Conservation (phyloP, 352 stramenopile genomes). For the Phytophthora aleatoria region DNA sequence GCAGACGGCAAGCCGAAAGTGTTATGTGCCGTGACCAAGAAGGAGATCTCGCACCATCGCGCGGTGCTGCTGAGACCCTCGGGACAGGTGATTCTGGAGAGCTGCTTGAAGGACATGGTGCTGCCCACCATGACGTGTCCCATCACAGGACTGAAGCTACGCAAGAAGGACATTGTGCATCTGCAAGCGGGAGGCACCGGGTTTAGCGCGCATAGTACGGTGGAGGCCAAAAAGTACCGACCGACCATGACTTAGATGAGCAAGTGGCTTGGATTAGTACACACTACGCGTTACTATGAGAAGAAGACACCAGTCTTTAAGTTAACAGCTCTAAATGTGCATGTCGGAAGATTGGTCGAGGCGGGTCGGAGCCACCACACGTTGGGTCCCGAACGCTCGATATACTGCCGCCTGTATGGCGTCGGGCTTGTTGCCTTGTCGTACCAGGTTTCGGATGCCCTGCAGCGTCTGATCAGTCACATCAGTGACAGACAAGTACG, state of each 20-base stretch:
- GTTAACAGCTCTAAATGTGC: constrained; percentile 26
- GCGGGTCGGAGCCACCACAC: constrained; percentile 36
- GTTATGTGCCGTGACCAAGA: constrained; percentile 82
- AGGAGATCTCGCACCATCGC: constrained; percentile 79
- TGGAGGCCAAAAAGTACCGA: constrained; percentile 89
- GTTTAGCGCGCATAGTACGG: constrained; percentile 85
- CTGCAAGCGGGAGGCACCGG: constrained; percentile 76
- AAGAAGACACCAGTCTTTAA: neutral
- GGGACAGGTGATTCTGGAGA: constrained; percentile 80
- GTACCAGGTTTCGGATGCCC: constrained; percentile 52
- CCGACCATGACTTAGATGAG: constrained; percentile 66
- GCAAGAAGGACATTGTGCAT: constrained; percentile 86
- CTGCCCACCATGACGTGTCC: constrained; percentile 86
- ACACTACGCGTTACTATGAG: too few relatives aligned
- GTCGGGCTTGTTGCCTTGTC: constrained; percentile 22
- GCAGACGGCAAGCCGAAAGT: constrained; percentile 33
- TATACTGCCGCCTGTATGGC: constrained; percentile 54
- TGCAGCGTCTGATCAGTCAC: constrained; percentile 59
- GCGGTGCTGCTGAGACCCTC: constrained; percentile 81
- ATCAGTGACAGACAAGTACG: constrained; percentile 55
- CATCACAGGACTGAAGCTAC: constrained; percentile 81
- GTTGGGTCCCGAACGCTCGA: constrained; percentile 50
- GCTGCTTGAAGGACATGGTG: constrained; percentile 84
- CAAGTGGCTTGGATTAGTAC: neutral
- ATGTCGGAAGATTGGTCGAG: constrained; percentile 53